Base-by-base conservation (phyloP, 352 stramenopile genomes). In the Saprolegnia diclina region DNA sequence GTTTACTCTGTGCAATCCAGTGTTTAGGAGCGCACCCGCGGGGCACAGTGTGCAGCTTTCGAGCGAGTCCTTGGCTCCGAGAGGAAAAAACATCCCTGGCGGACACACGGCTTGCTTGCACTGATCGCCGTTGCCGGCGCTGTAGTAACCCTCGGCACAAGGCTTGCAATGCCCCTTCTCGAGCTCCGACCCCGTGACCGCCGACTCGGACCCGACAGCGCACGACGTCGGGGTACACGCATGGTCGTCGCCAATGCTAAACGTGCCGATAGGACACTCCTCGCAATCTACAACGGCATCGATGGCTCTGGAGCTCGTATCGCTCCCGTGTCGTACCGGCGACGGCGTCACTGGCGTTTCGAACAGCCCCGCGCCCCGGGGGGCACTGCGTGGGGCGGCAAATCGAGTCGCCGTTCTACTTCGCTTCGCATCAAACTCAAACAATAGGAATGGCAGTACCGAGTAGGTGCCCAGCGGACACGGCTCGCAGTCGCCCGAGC, bases 171-270 rank as follows among this genome's bases (percentile, higher is more conserved):
- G 74, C 56, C 78, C 78, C 62, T 79, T 79, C 70, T 80, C 76
- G 14, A 85, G 75, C 26, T 67, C 40, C 29, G 61, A 67, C 5
- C 38, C 37, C 5, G 21, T 45, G 24, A 67, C 40, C 21, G 19
- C 40, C 9, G 78, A 82, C 1, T 76, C 71, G 26, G 59, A 78
- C 9, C 78, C 78, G 13, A 65, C 59, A 22, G 53, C 56, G 56
- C 78, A 85, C 21, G 38, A 42, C 6, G 78, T 82, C 4, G 71
- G 54, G 3, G 56, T 52, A 63, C 78, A 85, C 42, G 78, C 74
- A 66, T 85, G 81, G 72, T 85, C 81, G 65, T 85, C 78, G 6
- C 76, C 78, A 2, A 77, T 74, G 40, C 71, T 79, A 64, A 73
- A 85, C 56, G 79, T 71, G n/a, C 78, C 78, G 9, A 64, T 37